These are phyloP conservation scores for Eudorina sp. DNA, from an alignment of 139 green algal species.

Conservation along the genomic window DNA sequence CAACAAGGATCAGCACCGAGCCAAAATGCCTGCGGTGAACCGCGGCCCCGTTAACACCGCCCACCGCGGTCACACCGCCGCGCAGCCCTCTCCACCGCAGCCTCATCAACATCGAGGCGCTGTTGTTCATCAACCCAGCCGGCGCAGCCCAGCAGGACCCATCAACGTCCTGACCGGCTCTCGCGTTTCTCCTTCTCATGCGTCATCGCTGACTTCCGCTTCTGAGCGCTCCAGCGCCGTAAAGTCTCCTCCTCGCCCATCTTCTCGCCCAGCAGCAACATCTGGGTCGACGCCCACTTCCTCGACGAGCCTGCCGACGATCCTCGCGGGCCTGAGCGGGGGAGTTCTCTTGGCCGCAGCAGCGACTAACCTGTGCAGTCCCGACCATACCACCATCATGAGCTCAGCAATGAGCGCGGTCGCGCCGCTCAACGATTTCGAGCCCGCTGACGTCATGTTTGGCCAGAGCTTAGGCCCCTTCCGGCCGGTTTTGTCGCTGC, in stretches of 20 bases:
- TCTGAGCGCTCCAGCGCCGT: too few relatives aligned
- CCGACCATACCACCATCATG: not conserved
- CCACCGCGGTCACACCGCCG: not conserved
- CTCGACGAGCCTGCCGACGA: not conserved
- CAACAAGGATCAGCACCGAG: too few relatives aligned
- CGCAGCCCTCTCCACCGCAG: not conserved
- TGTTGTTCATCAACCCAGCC: not conserved
- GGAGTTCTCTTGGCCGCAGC: not conserved
- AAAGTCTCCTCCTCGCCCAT: not conserved
- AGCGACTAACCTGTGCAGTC: not conserved
- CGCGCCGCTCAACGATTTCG: constrained; percentile 5
- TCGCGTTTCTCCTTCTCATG: not conserved
- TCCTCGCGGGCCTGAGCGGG: not conserved
- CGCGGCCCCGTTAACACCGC: not conserved
- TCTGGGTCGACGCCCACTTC: not conserved
- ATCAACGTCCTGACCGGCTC: not conserved
- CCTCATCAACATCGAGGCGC: not conserved
- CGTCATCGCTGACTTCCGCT: not conserved
- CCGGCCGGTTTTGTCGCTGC: constrained; percentile 5
- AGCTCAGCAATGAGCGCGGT: not conserved
- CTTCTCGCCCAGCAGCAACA: not conserved
- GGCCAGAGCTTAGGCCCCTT: constrained; percentile 16
- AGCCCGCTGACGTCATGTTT: not conserved
- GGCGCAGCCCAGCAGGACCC: not conserved
- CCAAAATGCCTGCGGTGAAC: not conserved